phyloP scores from a whole-genome alignment of 257 asterid species.

The Nicotiana noctiflora region DNA sequence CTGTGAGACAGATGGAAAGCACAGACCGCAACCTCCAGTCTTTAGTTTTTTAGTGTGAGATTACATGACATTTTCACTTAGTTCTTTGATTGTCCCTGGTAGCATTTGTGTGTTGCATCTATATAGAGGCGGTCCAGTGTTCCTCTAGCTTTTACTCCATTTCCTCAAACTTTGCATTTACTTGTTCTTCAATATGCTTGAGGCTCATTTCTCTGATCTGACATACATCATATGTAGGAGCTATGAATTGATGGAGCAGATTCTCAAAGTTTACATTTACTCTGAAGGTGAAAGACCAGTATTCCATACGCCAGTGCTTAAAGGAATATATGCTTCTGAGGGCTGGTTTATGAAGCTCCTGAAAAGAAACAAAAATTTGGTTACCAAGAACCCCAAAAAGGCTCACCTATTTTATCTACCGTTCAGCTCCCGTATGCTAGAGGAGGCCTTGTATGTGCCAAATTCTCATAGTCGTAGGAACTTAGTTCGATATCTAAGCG shows the following conservation, averaged over 20 bases:
- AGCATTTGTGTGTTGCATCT: neutral
- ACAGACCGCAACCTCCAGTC: neutral
- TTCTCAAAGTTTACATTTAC: slow-evolving; percentile 63
- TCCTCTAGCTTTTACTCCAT: neutral
- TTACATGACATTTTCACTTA: neutral
- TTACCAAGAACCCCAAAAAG: slow-evolving; percentile 44
- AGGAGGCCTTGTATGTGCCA: slow-evolving; percentile 42
- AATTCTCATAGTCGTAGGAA: slow-evolving; percentile 42
- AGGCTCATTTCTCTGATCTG: neutral
- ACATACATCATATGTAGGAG: slow-evolving; percentile 43
- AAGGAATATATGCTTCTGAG: slow-evolving; percentile 83
- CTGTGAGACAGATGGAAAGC: neutral
- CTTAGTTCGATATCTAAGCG: slow-evolving; percentile 28
- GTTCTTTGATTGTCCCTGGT: neutral
- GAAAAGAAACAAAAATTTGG: slow-evolving; percentile 40
- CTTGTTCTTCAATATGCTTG: neutral
- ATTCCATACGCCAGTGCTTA: slow-evolving; percentile 66
- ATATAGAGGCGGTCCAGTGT: neutral
- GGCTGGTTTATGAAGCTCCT: slow-evolving; percentile 88
- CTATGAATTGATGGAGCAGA: slow-evolving; percentile 78
- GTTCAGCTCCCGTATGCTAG: slow-evolving; percentile 53
- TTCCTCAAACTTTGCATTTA: neutral
- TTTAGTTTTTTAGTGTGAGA: neutral
- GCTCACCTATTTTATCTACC: slow-evolving; percentile 83
- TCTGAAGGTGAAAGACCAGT: slow-evolving; percentile 68